phyloP scores from a whole-genome alignment of 2,329 filamentous ascomycete species.

The Colletotrichum nymphaeae region DNA sequence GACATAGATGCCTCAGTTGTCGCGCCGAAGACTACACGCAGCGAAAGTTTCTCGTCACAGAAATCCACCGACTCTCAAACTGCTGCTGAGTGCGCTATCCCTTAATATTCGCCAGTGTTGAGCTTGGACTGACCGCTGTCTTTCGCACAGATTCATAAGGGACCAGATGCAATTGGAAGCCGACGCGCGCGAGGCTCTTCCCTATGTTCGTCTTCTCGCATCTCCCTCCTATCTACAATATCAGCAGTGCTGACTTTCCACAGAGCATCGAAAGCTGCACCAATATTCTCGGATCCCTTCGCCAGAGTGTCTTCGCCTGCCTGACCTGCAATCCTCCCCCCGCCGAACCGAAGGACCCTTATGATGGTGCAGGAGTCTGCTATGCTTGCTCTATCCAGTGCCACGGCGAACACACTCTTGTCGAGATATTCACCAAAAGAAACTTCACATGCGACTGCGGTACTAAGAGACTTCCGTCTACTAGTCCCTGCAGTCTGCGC shows the following conservation, averaged over 20 bases:
- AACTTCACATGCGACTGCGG: constrained; percentile 98
- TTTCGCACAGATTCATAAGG: constrained; percentile 77
- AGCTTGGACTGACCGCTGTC: neutral
- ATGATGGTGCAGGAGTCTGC: constrained; percentile 85
- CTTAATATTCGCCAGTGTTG: neutral
- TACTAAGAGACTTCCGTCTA: constrained; percentile 79
- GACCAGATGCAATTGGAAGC: constrained; percentile 91
- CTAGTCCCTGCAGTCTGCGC: constrained; percentile 81
- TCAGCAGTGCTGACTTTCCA: neutral
- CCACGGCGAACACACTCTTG: constrained; percentile 93
- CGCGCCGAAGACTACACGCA: constrained; percentile 51
- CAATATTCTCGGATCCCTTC: constrained; percentile 85
- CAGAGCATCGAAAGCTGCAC: constrained; percentile 96
- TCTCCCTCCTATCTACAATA: neutral
- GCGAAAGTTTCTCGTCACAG: constrained; percentile 69
- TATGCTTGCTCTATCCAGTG: constrained; percentile 98
- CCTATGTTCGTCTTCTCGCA: constrained; percentile 75
- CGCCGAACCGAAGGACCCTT: constrained; percentile 68
- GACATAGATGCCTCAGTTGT: constrained; percentile 34
- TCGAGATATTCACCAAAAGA: constrained; percentile 95
- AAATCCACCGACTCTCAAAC: constrained; percentile 76
- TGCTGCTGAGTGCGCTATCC: constrained; percentile 70
- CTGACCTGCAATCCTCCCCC: constrained; percentile 92
- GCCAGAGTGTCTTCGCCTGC: constrained; percentile 92
- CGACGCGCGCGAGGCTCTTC: constrained; percentile 93